Evolutionary conservation across 2,329 filamentous ascomycete genomes (phyloP).

Genomic region (Truncatella angustata): DNA sequence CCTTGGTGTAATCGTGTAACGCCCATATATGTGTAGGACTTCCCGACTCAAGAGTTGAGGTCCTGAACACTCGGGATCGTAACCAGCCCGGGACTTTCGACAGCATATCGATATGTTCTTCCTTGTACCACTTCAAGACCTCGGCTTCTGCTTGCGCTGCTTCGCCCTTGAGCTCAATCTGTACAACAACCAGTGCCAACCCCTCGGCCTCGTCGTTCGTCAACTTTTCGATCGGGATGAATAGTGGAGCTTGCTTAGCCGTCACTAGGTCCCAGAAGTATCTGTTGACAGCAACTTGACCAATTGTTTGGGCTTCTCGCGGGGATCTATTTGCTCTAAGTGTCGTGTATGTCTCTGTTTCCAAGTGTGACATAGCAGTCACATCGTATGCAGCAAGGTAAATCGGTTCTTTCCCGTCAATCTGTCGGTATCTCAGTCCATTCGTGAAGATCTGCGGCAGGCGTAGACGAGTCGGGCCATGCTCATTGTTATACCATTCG

Average conservation of each 20-base stretch:
- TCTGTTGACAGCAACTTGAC: conserved; percentile 62
- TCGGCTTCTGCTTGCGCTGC: conserved; percentile 49
- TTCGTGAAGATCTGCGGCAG: conserved; percentile 71
- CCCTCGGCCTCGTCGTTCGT: conserved; percentile 57
- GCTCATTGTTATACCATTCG: conserved; percentile 94
- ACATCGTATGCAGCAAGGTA: conserved; percentile 85
- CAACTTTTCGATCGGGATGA: conserved; percentile 58
- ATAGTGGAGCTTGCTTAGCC: conserved; percentile 53
- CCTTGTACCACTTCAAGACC: conserved; percentile 66
- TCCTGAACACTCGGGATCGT: conserved; percentile 68
- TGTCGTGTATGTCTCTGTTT: conserved; percentile 66
- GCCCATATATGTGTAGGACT: conserved; percentile 58
- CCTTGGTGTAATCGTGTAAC: conserved; percentile 69
- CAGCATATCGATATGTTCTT: conserved; percentile 73
- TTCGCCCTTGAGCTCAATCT: conserved; percentile 49
- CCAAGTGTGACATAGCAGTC: conserved; percentile 68
- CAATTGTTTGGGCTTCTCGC: conserved; percentile 53
- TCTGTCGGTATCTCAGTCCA: conserved; percentile 75
- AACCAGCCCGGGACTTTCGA: conserved; percentile 77
- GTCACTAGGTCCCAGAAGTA: conserved; percentile 68
- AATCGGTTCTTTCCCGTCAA: conserved; percentile 60
- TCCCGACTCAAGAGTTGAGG: conserved; percentile 55
- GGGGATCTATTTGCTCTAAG: conserved; percentile 58
- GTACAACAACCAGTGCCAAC: conserved; percentile 61
- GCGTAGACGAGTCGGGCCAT: conserved; percentile 77